Evolutionary conservation across 2,329 filamentous ascomycete genomes (phyloP), one percentile per base, ranked within the genome.

Genomic region (Xylogone sp.): DNA sequence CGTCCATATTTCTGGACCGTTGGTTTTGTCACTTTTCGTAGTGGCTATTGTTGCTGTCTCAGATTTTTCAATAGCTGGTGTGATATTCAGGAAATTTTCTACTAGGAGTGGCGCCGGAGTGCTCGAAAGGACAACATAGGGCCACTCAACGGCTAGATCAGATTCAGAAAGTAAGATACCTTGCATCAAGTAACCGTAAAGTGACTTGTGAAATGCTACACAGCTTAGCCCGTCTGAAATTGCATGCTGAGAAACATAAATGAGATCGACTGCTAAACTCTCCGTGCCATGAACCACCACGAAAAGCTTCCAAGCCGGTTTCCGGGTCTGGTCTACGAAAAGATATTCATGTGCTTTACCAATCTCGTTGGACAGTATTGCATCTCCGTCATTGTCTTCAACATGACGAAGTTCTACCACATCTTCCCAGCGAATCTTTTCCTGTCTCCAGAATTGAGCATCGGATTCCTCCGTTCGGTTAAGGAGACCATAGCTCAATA

Each of bases 261-360:
- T 42, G 13, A 61, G 45, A 46, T 60, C 56, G 13, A 63, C 34
- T 45, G 19, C 50, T 18, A 6, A 45, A 2, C 10, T 42, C 19
- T 46, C 48, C 27, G n/a, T 12, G 9, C 45, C 50, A 43, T 60
- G 50, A 13, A 49, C 42, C 3, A 62, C n/a, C 21, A 59, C 50
- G 2, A 50, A 21, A 6, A 62, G 1, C 43, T 53, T 61, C 61
- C 61, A 63, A 1, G 51, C 52, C 5, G 60, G 60, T 24, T 53
- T 55, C 1, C 19, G 20, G 9, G 54, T n/a, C 16, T 47, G 55
- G n/a, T 63, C 54, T 7, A 16, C 24, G 8, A 52, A 61, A 1
- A 51, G 45, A n/a, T 46, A 22, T 19, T 56, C 45, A 49, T 62
- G 60, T 9, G 44, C 48, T n/a, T 18, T 43, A 12, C 51, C 58